Evolutionary conservation across 768 basidiomycete genomes (phyloP), one percentile per base, ranked within the genome.

Genomic region (Xerocomus spinulosus): DNA sequence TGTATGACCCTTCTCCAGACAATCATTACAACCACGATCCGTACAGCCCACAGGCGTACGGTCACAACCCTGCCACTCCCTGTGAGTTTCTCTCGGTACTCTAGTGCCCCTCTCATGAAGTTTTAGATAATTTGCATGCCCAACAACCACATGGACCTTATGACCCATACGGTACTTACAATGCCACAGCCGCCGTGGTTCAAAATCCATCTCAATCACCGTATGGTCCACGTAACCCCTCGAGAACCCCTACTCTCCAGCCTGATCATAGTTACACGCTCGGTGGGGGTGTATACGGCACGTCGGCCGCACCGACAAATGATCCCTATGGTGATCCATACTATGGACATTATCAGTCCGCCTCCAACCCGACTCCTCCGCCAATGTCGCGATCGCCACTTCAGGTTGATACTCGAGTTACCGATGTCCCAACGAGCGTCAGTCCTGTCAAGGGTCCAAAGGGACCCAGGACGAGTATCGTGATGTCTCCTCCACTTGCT

Each of bases 201-300:
- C 52, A 45, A 28, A 44, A 49, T 29, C 12, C 53, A 21, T 39
- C 51, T 37, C 61, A 55, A 29, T 46, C 56, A 17, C 29, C 55
- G 9, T 57, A 62, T 32, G 52, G 43, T 6, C 50, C 61, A 23
- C 48, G 57, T 28, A 47, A 42, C 37, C 3, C 50, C 20, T 24
- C 53, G 15, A 49, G 55, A 36, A 37, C 57, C n/a, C 50, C 63
- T 20, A 44, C 55, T 28, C 43, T 50, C 18, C 57, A 55, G n/a
- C 67, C 69, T 24, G 75, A 80, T 26, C 77, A 74, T n/a, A 73
- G 68, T 46, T 81, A 85, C 61, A 75, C 79, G 7, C 70, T 78
- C 25, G 77, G 79, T 5, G 81, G 79, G 17, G 74, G 74, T 44
- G 75, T 76, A 8, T 85, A 86, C 47, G 80, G 76, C 13, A 71